A percentile compares a stretch with the other conserved stretches of the same genome.
Evolutionary conservation across 2,329 filamentous ascomycete genomes (phyloP).

Genomic region (Fusarium sp.): DNA sequence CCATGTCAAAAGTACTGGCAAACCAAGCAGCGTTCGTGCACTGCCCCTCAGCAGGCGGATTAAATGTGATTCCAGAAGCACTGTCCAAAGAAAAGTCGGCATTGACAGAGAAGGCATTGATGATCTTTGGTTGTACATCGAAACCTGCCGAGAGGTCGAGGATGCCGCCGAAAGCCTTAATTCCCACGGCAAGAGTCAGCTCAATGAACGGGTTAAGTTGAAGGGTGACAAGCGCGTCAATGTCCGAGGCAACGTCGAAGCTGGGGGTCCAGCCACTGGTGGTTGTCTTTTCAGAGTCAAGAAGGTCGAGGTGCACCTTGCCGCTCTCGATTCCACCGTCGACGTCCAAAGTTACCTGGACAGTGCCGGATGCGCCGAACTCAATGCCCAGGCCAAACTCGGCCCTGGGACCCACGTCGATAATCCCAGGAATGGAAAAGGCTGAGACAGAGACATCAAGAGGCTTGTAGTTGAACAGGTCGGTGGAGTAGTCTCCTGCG

Average conservation of each 20-base stretch:
- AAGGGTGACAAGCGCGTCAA: background rate
- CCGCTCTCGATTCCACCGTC: background rate
- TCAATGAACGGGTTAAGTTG: conserved; percentile 11
- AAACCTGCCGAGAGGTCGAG: background rate
- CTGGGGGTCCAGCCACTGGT: conserved; percentile 3
- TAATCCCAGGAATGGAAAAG: conserved; percentile 5
- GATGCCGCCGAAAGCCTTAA: background rate
- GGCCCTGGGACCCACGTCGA: conserved; percentile 7
- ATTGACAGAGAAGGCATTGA: background rate
- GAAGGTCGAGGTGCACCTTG: conserved; percentile 1
- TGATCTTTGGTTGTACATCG: background rate
- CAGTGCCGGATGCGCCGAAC: background rate
- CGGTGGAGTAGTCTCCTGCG: background rate
- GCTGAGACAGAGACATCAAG: background rate
- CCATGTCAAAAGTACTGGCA: conserved; percentile 5
- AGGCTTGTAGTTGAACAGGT: conserved; percentile 4
- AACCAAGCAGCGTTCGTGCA: background rate
- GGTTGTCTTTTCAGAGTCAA: conserved; percentile 1
- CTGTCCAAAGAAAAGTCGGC: background rate
- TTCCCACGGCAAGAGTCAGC: background rate
- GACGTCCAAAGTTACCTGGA: background rate
- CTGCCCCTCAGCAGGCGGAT: background rate
- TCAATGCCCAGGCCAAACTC: conserved; percentile 4
- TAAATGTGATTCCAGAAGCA: background rate
- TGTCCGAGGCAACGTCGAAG: background rate